Percentiles rank a stretch among this genome's conserved stretches.
Conservation (phyloP, 2,329 filamentous ascomycete species). For the Penicillium polonicum region DNA sequence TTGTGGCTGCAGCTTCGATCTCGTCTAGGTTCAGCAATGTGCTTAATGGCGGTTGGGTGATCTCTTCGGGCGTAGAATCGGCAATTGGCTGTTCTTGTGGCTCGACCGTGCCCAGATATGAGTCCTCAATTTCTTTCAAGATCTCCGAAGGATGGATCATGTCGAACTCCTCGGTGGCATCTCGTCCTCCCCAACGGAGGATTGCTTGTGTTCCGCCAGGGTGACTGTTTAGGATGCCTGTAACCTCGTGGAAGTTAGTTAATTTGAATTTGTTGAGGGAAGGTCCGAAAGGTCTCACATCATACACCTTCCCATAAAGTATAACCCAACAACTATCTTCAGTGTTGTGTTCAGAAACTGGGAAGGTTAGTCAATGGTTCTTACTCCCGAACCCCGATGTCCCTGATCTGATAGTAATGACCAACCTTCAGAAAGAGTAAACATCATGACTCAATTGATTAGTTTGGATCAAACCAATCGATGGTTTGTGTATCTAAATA, state of each 20-base stretch:
- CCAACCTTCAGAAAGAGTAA: neutral
- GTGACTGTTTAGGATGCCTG: conserved; percentile 76
- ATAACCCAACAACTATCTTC: conserved; percentile 10
- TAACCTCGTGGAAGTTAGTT: conserved; percentile 45
- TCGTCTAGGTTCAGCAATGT: conserved; percentile 84
- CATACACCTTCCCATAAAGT: conserved; percentile 8
- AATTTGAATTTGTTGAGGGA: neutral
- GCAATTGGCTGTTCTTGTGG: conserved; percentile 41
- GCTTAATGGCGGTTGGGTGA: conserved; percentile 55
- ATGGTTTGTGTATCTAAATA: neutral
- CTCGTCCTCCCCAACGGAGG: conserved; percentile 78
- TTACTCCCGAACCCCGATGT: neutral
- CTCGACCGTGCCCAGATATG: conserved; percentile 74
- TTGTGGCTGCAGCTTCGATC: conserved; percentile 77
- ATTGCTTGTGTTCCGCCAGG: conserved; percentile 87
- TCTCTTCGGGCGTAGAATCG: conserved; percentile 28
- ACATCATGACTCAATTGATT: neutral
- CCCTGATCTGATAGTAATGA: neutral
- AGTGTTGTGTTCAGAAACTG: conserved; percentile 7
- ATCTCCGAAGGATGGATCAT: conserved; percentile 88
- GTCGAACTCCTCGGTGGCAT: conserved; percentile 96
- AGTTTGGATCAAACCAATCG: neutral
- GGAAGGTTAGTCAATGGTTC: neutral
- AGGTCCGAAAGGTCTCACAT: neutral
- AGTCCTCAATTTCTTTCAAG: conserved; percentile 76